Evolutionary conservation across 2,329 filamentous ascomycete species (phyloP).

Genomic region (Fusarium decemcellulare): DNA sequence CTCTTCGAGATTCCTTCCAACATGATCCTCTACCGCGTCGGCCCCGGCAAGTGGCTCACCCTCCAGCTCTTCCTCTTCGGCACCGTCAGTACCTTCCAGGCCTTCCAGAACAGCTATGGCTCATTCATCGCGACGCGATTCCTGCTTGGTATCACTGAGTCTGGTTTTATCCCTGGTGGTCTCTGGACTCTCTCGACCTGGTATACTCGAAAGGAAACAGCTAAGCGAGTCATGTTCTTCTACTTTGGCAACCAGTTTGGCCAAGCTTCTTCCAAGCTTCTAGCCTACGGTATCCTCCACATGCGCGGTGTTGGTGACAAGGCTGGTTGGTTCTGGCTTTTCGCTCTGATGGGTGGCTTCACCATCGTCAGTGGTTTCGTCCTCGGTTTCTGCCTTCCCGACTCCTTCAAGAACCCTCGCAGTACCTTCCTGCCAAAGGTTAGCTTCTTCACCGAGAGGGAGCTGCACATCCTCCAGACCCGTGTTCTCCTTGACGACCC

Average conservation of each 20-base stretch:
- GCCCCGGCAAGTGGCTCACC: constrained; percentile 67
- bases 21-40: constrained; percentile 52
- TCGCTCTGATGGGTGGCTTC: constrained; percentile 66
- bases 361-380: constrained; percentile 61
- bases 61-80: constrained; percentile 68
- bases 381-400: constrained; percentile 59
- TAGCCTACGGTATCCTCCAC: constrained; percentile 64
- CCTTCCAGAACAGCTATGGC: constrained; percentile 63
- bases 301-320: constrained; percentile 63
- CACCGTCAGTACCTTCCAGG: constrained; percentile 67
- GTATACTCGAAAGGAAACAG: constrained; percentile 67
- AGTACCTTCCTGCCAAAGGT: constrained; percentile 57
- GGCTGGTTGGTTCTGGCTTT: constrained; percentile 71
- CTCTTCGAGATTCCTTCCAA: constrained; percentile 58
- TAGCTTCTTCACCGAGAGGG: constrained; percentile 55
- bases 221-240: constrained; percentile 67
- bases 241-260: constrained; percentile 70
- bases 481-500: constrained; percentile 60
- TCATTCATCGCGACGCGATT: constrained; percentile 65
- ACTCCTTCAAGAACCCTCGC: constrained; percentile 59
- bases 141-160: constrained; percentile 67
- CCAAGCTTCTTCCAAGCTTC: constrained; percentile 52
- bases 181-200: constrained; percentile 67
- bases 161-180: constrained; percentile 68
- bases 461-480: constrained; percentile 58